A percentile compares a stretch with the other conserved stretches of the same genome.
phyloP scores from a whole-genome alignment of 2,329 filamentous ascomycete genomes.

The Verticillium dahliae region DNA sequence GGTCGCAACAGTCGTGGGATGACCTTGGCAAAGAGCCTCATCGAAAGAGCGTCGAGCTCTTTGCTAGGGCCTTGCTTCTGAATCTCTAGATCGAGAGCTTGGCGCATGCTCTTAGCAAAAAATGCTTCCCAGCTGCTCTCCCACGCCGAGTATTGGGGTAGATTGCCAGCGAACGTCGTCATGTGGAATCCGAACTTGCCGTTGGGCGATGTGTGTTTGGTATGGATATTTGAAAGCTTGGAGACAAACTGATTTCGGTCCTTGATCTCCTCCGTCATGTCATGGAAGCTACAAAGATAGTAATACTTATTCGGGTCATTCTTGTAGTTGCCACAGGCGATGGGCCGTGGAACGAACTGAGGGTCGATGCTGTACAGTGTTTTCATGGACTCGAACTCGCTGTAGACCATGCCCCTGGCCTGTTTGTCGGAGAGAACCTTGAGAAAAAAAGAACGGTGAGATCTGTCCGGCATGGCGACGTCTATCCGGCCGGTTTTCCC shows the following conservation, averaged over 20 bases:
- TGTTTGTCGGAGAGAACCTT: constrained; percentile 9
- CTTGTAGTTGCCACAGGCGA: constrained; percentile 3
- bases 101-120: constrained; percentile 18
- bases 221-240: constrained; percentile 14
- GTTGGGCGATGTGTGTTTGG: constrained; percentile 13
- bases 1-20: constrained; percentile 37
- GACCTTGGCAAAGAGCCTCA: constrained; percentile 29
- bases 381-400: constrained; percentile 34
- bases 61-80: constrained; percentile 17
- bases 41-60: constrained; percentile 21
- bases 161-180: constrained; percentile 19
- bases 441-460: constrained; percentile 21
- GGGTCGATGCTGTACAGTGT: constrained; percentile 24
- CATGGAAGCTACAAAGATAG: constrained; percentile 2
- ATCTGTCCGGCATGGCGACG: constrained; percentile 17
- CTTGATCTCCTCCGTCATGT: constrained; percentile 16
- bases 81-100: constrained; percentile 20
- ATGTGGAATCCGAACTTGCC: constrained; percentile 31
- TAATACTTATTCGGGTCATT: constrained; percentile 23
- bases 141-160: constrained; percentile 12
- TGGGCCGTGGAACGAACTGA: neutral
- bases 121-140: constrained; percentile 12
- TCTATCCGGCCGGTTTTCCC: constrained; percentile 24
- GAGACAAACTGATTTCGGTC: constrained; percentile 15
- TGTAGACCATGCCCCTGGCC: constrained; percentile 18